Conservation (phyloP, 2,329 filamentous ascomycete species). For the Colletotrichum gigasporum region DNA sequence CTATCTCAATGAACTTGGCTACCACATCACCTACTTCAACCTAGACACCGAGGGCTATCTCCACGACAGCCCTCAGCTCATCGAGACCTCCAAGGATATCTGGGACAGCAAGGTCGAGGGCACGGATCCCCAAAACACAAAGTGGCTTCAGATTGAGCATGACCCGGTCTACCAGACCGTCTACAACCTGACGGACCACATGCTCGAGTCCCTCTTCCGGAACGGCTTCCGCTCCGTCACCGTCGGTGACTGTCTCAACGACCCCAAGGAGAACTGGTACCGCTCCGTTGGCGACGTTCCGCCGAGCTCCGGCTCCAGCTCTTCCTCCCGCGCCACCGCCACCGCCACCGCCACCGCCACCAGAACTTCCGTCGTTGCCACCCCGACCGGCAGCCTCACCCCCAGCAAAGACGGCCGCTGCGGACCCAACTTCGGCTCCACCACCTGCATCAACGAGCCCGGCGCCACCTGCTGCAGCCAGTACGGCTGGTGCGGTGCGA, state of each 20-base stretch:
- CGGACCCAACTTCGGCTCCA: conserved; percentile 35
- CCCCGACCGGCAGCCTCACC: conserved; percentile 24
- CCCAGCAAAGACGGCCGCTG: conserved; percentile 39
- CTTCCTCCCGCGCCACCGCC: background rate
- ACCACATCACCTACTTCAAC: conserved; percentile 48
- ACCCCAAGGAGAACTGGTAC: conserved; percentile 65
- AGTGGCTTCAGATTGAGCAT: conserved; percentile 43
- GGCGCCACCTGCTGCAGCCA: conserved; percentile 34
- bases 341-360: conserved; percentile 16
- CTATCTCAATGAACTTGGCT: conserved; percentile 41
- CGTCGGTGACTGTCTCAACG: conserved; percentile 63
- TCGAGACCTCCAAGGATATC: conserved; percentile 47
- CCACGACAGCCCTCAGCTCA: conserved; percentile 40
- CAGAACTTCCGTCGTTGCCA: conserved; percentile 4
- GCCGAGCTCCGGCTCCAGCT: background rate
- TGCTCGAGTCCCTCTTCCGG: conserved; percentile 46
- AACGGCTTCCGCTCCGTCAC: conserved; percentile 55
- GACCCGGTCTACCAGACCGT: conserved; percentile 53
- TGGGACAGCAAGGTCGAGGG: conserved; percentile 45
- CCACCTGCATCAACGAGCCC: conserved; percentile 36
- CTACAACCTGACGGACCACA: conserved; percentile 48
- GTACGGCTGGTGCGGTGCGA: conserved; percentile 35
- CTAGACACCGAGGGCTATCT: conserved; percentile 48
- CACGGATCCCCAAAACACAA: conserved; percentile 37
- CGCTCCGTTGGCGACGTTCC: conserved; percentile 40